A percentile compares a stretch with the other conserved stretches of the same genome.
These are phyloP conservation scores for Pythium phragmiticola DNA, from an alignment of 352 stramenopile species.

Conservation along the genomic window DNA sequence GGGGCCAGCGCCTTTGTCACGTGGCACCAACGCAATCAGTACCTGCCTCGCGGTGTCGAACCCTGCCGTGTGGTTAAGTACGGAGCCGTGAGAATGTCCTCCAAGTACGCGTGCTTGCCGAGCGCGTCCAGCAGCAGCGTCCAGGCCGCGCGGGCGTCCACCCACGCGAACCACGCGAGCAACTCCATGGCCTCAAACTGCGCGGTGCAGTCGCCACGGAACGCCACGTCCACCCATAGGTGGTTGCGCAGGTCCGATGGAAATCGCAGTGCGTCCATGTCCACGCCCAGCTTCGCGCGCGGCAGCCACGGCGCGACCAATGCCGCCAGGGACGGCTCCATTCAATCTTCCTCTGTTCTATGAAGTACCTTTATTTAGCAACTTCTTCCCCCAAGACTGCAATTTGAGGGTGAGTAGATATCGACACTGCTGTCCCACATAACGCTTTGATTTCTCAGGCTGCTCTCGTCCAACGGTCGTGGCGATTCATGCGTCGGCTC, in stretches of 20 bases:
- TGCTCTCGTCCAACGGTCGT: no score
- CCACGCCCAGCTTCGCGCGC: neutral
- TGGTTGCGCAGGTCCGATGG: neutral
- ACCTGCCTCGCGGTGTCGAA: no score
- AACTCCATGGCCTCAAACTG: slow-evolving; percentile 2
- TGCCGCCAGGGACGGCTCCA: neutral
- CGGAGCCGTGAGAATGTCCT: neutral
- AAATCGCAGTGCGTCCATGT: neutral
- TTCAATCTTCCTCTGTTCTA: no score
- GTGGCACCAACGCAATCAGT: no score
- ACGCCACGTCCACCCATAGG: neutral
- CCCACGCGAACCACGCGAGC: neutral
- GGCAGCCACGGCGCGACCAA: neutral
- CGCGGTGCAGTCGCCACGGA: neutral
- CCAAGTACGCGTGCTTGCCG: neutral
- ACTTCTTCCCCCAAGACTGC: no score
- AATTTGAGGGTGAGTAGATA: no score
- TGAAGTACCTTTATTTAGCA: no score
- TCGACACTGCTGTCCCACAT: no score
- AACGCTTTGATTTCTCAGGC: no score
- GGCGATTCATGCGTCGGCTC: no score
- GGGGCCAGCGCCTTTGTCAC: no score
- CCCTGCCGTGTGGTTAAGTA: no score
- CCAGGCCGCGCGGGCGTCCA: slow-evolving; percentile 1
- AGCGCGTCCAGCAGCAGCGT: slow-evolving; percentile 7